Conservation (phyloP, 2,329 filamentous ascomycete genomes). For the Xylaria multiplex region DNA sequence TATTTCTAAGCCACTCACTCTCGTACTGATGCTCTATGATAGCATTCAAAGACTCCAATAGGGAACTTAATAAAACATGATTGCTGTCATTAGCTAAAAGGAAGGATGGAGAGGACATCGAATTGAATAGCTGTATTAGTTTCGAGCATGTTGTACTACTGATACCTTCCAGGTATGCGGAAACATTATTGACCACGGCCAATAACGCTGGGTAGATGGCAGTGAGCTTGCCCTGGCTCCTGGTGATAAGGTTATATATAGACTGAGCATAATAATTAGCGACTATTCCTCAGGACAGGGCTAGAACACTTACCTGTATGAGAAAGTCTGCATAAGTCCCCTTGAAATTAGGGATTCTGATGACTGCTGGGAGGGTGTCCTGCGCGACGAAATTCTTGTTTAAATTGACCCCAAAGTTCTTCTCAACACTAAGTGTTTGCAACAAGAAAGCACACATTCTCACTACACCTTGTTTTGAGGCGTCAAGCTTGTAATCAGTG, state of each 20-base stretch:
- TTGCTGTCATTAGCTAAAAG: slow-evolving; percentile 92
- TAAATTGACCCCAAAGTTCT: slow-evolving; percentile 87
- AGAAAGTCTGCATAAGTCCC: slow-evolving; percentile 95
- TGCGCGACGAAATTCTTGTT: slow-evolving; percentile 91
- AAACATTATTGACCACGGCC: slow-evolving; percentile 92
- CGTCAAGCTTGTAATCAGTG: slow-evolving; percentile 85
- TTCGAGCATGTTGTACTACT: slow-evolving; percentile 80
- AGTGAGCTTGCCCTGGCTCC: slow-evolving; percentile 87
- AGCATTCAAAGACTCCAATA: slow-evolving; percentile 89
- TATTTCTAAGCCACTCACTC: slow-evolving; percentile 60
- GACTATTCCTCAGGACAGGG: slow-evolving; percentile 40
- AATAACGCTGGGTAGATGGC: slow-evolving; percentile 92
- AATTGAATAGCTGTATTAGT: slow-evolving; percentile 86
- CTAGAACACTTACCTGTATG: slow-evolving; percentile 73
- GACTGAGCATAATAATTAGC: slow-evolving; percentile 64
- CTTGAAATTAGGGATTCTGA: slow-evolving; percentile 84
- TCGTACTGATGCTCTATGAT: slow-evolving; percentile 89
- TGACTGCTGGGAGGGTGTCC: slow-evolving; percentile 82
- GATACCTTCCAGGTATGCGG: slow-evolving; percentile 82
- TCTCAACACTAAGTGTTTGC: slow-evolving; percentile 93
- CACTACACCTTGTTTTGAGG: slow-evolving; percentile 89
- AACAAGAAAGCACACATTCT: slow-evolving; percentile 98
- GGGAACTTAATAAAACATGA: slow-evolving; percentile 79
- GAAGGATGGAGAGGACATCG: slow-evolving; percentile 94
- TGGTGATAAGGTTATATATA: slow-evolving; percentile 90